Percentiles rank a stretch among this genome's conserved stretches.
These are phyloP conservation scores for Colletotrichum sp. DNA, from an alignment of 2,329 filamentous ascomycete genomes.

Conservation along the genomic window DNA sequence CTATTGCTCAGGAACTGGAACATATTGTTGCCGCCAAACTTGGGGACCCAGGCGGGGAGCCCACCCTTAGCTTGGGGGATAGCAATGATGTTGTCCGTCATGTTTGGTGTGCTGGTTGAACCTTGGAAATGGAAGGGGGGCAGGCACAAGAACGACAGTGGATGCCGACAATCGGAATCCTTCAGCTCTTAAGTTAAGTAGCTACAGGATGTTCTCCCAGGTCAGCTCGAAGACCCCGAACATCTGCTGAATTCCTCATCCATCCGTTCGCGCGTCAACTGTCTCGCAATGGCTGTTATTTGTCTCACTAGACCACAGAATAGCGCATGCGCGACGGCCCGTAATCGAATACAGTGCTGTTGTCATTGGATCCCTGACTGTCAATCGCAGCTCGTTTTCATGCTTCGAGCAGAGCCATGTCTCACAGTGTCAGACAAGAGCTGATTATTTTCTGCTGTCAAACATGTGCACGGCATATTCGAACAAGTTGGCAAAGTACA, in stretches of 20 bases:
- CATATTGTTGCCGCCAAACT: neutral
- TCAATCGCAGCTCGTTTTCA: neutral
- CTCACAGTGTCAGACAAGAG: neutral
- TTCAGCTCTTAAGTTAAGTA: neutral
- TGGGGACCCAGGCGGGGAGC: neutral
- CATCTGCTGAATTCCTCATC: neutral
- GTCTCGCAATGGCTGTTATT: neutral
- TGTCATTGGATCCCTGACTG: neutral
- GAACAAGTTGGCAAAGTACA: neutral
- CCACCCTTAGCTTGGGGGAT: neutral
- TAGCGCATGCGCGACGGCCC: conserved; percentile 12
- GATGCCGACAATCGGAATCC: neutral
- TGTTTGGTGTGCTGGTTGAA: neutral
- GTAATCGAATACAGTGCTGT: neutral
- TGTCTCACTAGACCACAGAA: conserved; percentile 9
- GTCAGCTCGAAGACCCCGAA: neutral
- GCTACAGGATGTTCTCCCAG: neutral
- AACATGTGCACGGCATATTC: neutral
- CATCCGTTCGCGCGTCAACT: neutral
- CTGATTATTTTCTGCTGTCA: neutral
- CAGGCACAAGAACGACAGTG: neutral
- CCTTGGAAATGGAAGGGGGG: neutral
- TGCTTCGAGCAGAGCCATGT: conserved; percentile 1
- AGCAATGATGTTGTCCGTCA: neutral
- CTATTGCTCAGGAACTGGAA: conserved; percentile 38